Evolutionary conservation across 192 early-diverging fungal genomes (phyloP).

Genomic region (Podila verticillata): DNA sequence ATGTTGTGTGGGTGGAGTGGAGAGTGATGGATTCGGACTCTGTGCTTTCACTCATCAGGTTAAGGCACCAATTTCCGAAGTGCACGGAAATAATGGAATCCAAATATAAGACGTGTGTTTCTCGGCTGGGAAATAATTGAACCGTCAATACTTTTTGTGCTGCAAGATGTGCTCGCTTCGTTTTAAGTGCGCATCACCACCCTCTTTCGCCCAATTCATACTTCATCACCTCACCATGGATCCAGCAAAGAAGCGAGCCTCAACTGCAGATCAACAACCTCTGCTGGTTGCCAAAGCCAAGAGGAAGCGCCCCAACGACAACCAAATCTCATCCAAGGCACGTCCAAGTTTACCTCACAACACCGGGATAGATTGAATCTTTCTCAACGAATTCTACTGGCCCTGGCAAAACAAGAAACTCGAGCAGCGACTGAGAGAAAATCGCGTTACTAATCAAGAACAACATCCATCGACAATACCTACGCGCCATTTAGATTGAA

Average conservation of each 20-base stretch:
- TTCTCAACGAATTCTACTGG: neutral
- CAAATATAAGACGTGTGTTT: too few species aligned
- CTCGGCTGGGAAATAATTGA: too few species aligned
- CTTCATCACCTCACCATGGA: conserved; percentile 15
- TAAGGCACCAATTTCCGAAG: neutral
- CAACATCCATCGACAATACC: too few species aligned
- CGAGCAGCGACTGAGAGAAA: too few species aligned
- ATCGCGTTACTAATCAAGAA: too few species aligned
- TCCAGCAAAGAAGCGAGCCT: conserved; percentile 40
- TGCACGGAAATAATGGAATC: too few species aligned
- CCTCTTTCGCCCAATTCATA: too few species aligned
- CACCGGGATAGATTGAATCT: neutral
- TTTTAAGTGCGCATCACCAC: neutral
- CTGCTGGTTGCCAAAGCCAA: conserved; percentile 37
- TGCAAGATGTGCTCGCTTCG: neutral
- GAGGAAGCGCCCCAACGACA: conserved; percentile 50
- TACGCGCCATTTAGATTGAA: conserved; percentile 71
- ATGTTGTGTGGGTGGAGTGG: conserved; percentile 1
- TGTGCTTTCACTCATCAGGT: neutral
- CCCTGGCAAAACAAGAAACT: too few species aligned
- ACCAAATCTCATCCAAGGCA: conserved; percentile 54
- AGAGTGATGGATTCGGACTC: neutral
- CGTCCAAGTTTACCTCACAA: neutral
- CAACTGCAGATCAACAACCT: conserved; percentile 33
- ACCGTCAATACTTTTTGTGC: too few species aligned